phyloP scores from a whole-genome alignment of 352 stramenopile genomes.

The Phytophthora macrochlamydospora region DNA sequence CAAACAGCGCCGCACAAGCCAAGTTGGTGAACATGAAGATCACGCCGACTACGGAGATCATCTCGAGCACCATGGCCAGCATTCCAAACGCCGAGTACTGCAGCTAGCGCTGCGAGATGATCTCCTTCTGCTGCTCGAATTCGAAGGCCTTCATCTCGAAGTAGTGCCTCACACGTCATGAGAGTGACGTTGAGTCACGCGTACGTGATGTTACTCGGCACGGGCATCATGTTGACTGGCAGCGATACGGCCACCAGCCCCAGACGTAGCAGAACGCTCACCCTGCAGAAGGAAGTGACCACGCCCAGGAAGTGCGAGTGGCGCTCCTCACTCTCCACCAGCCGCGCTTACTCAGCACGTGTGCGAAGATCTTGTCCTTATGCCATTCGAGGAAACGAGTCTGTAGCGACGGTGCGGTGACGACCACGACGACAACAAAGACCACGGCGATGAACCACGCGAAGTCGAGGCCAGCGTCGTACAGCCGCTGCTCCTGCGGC shows the following conservation, averaged over 20 bases:
- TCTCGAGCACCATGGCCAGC: slow-evolving; percentile 42
- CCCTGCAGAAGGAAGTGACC: slow-evolving; percentile 32
- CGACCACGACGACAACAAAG: slow-evolving; percentile 40
- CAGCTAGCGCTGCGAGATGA: slow-evolving; percentile 23
- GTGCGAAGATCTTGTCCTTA: slow-evolving; percentile 40
- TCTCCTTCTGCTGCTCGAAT: slow-evolving; percentile 36
- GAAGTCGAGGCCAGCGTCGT: slow-evolving; percentile 34
- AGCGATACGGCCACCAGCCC: slow-evolving; percentile 36
- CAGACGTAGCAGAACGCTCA: slow-evolving; percentile 35
- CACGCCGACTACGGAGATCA: slow-evolving; percentile 39
- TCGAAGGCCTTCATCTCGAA: slow-evolving; percentile 39
- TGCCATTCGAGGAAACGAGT: slow-evolving; percentile 31
- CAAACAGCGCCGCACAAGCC: slow-evolving; percentile 42
- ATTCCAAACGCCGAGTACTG: slow-evolving; percentile 45
- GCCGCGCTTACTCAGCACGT: slow-evolving; percentile 30
- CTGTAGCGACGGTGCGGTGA: slow-evolving; percentile 42
- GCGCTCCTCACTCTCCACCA: slow-evolving; percentile 30
- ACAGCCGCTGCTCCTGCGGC: slow-evolving; percentile 30
- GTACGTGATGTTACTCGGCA: slow-evolving; percentile 39
- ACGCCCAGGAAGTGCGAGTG: slow-evolving; percentile 28
- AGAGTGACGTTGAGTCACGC: slow-evolving; percentile 44
- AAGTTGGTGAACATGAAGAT: slow-evolving; percentile 50
- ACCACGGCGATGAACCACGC: slow-evolving; percentile 48
- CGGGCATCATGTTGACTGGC: slow-evolving; percentile 44
- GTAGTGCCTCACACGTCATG: slow-evolving; percentile 44